Conservation (phyloP, 1,139 yeast genomes). For the Kurtzmaniella natalensis region DNA sequence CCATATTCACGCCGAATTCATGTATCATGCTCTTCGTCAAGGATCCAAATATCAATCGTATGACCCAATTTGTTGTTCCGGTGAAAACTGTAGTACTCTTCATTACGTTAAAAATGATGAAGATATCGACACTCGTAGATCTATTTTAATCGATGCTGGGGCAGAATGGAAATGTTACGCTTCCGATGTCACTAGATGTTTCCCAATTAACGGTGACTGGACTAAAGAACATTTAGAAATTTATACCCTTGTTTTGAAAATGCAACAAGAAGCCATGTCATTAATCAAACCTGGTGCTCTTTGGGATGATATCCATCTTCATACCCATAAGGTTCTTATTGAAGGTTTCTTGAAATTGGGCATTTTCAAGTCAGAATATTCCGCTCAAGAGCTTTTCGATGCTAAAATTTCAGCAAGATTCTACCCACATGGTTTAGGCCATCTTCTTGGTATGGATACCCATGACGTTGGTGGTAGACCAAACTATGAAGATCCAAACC, state of each 20-base stretch:
- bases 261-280: constrained; percentile 72
- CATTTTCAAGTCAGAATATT: constrained; percentile 59
- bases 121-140: constrained; percentile 46
- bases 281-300: constrained; percentile 72
- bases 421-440: constrained; percentile 96
- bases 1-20: constrained; percentile 92
- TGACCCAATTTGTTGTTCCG: constrained; percentile 95
- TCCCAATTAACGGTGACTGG: constrained; percentile 91
- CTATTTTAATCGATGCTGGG: constrained; percentile 90
- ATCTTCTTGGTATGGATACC: constrained; percentile 88
- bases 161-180: constrained; percentile 96
- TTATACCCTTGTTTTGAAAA: constrained; percentile 73
- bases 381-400: constrained; percentile 62
- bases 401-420: constrained; percentile 73
- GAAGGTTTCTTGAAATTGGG: constrained; percentile 70
- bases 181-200: constrained; percentile 90
- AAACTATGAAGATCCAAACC: constrained; percentile 78
- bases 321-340: constrained; percentile 75
- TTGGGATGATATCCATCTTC: constrained; percentile 83
- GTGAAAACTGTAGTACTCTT: constrained; percentile 84
- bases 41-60: constrained; percentile 87
- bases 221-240: constrained; percentile 79
- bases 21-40: constrained; percentile 89
- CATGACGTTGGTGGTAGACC: constrained; percentile 93
- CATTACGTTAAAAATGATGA: constrained; percentile 89